A percentile compares a stretch with the other conserved stretches of the same genome.
Evolutionary conservation across 2,329 filamentous ascomycete species (phyloP).

Genomic region (Fusarium sp.): DNA sequence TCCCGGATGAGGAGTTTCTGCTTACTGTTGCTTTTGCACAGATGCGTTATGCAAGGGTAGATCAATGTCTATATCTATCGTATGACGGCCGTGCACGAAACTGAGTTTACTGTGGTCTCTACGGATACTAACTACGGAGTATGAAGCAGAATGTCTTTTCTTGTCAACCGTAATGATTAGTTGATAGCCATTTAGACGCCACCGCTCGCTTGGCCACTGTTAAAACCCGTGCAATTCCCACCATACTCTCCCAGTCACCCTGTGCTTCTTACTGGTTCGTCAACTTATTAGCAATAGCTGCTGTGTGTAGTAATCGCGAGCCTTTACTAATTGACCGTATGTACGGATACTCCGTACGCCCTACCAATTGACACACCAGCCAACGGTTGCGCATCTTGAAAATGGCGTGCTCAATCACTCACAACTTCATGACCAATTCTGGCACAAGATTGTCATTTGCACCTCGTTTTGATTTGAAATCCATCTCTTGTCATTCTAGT

Average conservation of each 20-base stretch:
- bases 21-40: constrained; percentile 27
- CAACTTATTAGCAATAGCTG: neutral
- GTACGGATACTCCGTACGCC: constrained; percentile 41
- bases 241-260: neutral
- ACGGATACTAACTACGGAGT: neutral
- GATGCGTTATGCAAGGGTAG: constrained; percentile 17
- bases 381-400: constrained; percentile 34
- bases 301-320: constrained; percentile 42
- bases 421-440: constrained; percentile 35
- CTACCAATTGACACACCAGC: constrained; percentile 40
- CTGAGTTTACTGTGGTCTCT: neutral
- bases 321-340: constrained; percentile 45
- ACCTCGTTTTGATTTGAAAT: constrained; percentile 50
- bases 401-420: constrained; percentile 47
- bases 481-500: constrained; percentile 21
- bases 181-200: neutral
- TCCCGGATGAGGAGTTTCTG: constrained; percentile 27
- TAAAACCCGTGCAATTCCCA: constrained; percentile 28
- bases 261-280: neutral
- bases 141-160: constrained; percentile 1
- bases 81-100: constrained; percentile 32
- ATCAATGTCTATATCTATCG: constrained; percentile 3
- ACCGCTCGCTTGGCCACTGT: neutral
- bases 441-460: constrained; percentile 30
- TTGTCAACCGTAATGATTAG: neutral